Conservation (phyloP, 495 filamentous ascomycete genomes). For the Schizothecium vesticola region DNA sequence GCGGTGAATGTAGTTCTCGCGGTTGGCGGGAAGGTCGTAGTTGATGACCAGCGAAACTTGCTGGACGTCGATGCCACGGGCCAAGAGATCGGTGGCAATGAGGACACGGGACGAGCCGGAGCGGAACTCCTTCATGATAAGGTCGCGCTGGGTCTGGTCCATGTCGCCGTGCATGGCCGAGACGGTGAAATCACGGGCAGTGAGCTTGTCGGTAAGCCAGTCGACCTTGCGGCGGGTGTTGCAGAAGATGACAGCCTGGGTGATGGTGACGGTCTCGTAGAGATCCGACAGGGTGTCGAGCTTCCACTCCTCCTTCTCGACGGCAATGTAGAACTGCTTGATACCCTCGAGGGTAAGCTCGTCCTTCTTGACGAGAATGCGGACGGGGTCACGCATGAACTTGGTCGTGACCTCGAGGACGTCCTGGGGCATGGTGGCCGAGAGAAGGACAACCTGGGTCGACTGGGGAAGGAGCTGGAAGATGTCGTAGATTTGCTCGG, state of each 20-base stretch:
- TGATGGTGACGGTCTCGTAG: conserved; percentile 98
- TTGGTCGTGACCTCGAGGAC: conserved; percentile 99
- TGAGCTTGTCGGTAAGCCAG: conserved; percentile 99
- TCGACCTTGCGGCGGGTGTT: conserved; percentile 99
- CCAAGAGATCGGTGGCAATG: conserved; percentile 97
- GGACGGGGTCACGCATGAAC: conserved; percentile 99
- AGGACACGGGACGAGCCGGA: conserved; percentile 92
- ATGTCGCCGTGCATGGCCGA: conserved; percentile 99
- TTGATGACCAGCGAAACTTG: conserved; percentile 99
- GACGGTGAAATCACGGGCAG: conserved; percentile 95
- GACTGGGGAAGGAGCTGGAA: conserved; percentile 94
- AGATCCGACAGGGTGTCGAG: conserved; percentile 99
- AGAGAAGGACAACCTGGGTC: conserved; percentile 96
- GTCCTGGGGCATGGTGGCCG: conserved; percentile 94
- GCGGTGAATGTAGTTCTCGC: conserved; percentile 99
- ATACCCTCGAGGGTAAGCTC: conserved; percentile 97
- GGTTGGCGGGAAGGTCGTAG: conserved; percentile 96
- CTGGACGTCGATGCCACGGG: conserved; percentile 97
- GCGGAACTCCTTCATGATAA: conserved; percentile 99
- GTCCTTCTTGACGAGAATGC: conserved; percentile 99
- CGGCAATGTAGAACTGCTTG: conserved; percentile 99
- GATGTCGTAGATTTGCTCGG: conserved; percentile 99
- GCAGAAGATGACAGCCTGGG: conserved; percentile 99
- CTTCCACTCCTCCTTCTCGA: conserved; percentile 99
- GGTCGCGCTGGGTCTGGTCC: conserved; percentile 95